These are phyloP conservation scores for Scortechinia acanthostroma DNA, from an alignment of 2,329 filamentous ascomycete genomes.

Conservation along the genomic window DNA sequence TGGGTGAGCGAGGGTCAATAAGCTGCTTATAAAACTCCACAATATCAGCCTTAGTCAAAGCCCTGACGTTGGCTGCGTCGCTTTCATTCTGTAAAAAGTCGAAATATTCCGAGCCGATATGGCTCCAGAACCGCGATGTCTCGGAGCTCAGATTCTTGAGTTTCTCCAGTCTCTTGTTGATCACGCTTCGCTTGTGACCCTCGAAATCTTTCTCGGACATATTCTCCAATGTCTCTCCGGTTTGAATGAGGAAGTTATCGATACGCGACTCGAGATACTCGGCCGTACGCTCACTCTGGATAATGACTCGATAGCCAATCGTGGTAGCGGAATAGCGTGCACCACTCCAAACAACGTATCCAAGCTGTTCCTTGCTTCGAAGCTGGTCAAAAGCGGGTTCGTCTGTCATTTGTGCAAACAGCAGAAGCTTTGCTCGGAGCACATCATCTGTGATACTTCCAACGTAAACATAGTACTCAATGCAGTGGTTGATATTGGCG, in stretches of 20 bases:
- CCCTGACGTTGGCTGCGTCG: constrained; percentile 46
- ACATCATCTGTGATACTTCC: constrained; percentile 36
- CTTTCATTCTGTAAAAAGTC: constrained; percentile 54
- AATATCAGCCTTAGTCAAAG: constrained; percentile 48
- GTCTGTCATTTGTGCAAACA: constrained; percentile 58
- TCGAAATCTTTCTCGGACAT: constrained; percentile 60
- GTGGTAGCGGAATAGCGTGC: constrained; percentile 41
- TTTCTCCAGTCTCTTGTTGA: constrained; percentile 59
- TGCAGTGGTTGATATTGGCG: constrained; percentile 52
- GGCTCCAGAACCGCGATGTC: constrained; percentile 52
- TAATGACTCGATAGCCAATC: constrained; percentile 55
- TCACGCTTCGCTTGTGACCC: constrained; percentile 53
- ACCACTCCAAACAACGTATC: constrained; percentile 63
- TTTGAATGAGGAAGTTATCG: constrained; percentile 49
- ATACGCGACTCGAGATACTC: constrained; percentile 59
- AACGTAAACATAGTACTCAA: constrained; percentile 41
- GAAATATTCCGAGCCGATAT: constrained; percentile 54
- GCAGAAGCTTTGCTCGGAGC: constrained; percentile 46
- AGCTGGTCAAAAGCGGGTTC: constrained; percentile 57
- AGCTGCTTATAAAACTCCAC: constrained; percentile 46
- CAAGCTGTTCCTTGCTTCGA: constrained; percentile 64
- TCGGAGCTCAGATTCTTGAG: constrained; percentile 60
- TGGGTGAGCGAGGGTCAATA: constrained; percentile 46
- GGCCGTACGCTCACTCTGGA: constrained; percentile 58
- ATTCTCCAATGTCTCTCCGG: constrained; percentile 39